phyloP scores from a whole-genome alignment of 2,329 filamentous ascomycete species.

The Fusarium dimerum region DNA sequence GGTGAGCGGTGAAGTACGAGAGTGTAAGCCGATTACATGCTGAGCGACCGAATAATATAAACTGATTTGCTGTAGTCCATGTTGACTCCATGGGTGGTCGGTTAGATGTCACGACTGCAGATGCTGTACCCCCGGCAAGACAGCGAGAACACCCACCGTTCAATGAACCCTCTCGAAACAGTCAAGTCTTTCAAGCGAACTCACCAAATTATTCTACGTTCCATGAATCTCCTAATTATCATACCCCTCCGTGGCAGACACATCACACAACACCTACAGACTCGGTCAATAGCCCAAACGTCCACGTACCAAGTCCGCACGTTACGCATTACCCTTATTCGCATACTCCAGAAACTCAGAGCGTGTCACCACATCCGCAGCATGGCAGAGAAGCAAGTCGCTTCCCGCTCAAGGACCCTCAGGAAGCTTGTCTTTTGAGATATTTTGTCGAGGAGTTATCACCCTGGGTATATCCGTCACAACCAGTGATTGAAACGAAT shows the following conservation, averaged over 20 bases:
- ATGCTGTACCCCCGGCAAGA: neutral
- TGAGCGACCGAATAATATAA: too few species aligned
- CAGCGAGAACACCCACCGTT: neutral
- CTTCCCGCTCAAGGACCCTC: slow-evolving; percentile 37
- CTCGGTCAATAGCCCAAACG: slow-evolving; percentile 9
- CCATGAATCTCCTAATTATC: neutral
- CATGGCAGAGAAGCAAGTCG: slow-evolving; percentile 1
- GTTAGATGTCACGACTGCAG: neutral
- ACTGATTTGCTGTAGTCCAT: neutral
- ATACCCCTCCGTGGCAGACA: neutral
- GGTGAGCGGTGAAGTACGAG: slow-evolving; percentile 37
- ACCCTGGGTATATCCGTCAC: slow-evolving; percentile 34
- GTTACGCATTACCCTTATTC: neutral
- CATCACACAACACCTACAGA: slow-evolving; percentile 11
- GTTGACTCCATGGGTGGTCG: neutral
- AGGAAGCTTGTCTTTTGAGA: slow-evolving; percentile 40
- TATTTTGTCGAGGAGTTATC: slow-evolving; percentile 44
- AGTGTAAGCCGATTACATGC: slow-evolving; percentile 30
- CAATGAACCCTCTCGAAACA: neutral
- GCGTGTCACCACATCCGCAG: slow-evolving; percentile 12
- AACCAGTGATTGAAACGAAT: rapidly evolving
- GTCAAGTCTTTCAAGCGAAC: neutral
- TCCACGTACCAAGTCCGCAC: slow-evolving; percentile 4
- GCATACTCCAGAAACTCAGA: neutral
- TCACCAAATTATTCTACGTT: neutral